A percentile compares a stretch with the other conserved stretches of the same genome.
These are phyloP conservation scores for Pythium rishiriense DNA, from an alignment of 352 stramenopile genomes.

Conservation along the genomic window DNA sequence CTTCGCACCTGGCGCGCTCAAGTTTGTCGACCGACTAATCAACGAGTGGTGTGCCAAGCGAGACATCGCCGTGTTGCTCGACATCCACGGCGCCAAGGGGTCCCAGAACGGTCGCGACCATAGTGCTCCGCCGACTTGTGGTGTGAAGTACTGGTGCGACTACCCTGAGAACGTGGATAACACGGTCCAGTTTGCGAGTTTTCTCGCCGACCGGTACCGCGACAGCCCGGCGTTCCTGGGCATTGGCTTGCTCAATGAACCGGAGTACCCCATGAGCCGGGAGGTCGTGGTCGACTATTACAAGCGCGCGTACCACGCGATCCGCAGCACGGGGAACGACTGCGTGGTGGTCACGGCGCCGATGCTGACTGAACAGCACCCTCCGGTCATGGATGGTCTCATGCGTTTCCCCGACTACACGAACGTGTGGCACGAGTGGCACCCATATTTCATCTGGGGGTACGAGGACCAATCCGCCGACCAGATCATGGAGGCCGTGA, in stretches of 20 bases:
- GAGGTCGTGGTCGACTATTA: constrained; percentile 60
- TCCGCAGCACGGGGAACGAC: constrained; percentile 55
- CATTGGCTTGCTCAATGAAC: constrained; percentile 82
- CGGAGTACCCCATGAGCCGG: constrained; percentile 50
- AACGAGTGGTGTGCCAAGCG: constrained; percentile 70
- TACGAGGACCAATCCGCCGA: constrained; percentile 56
- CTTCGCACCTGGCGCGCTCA: constrained; percentile 45
- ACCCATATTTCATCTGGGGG: constrained; percentile 69
- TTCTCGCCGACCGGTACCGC: constrained; percentile 51
- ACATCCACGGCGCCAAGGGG: constrained; percentile 79
- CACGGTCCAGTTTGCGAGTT: constrained; percentile 57
- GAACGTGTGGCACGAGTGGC: constrained; percentile 54
- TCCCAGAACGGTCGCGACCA: constrained; percentile 85
- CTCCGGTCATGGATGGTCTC: constrained; percentile 40
- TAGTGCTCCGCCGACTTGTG: constrained; percentile 39
- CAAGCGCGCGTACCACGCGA: constrained; percentile 48
- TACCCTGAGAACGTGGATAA: constrained; percentile 69
- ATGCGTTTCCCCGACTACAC: constrained; percentile 39
- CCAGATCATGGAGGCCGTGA: constrained; percentile 59
- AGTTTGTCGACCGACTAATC: constrained; percentile 78
- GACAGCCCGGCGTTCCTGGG: constrained; percentile 53
- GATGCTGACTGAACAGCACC: constrained; percentile 53
- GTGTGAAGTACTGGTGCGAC: constrained; percentile 47
- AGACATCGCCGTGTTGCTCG: constrained; percentile 69
- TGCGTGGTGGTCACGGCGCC: constrained; percentile 57